Conservation (phyloP, 805 yeast species). For the Metschnikowia bowlesiae region DNA sequence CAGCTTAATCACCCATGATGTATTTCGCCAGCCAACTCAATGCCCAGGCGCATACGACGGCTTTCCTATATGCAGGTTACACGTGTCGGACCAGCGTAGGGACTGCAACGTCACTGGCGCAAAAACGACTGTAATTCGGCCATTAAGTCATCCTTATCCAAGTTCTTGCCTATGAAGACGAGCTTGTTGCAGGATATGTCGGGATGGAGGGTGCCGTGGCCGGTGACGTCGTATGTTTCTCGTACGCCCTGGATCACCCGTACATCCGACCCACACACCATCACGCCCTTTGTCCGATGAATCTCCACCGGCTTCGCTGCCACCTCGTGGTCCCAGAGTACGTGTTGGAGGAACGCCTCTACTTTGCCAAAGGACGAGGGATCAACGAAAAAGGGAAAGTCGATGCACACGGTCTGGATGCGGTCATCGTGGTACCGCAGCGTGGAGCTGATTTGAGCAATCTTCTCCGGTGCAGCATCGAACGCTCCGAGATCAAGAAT, state of each 20-base stretch:
- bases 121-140: constrained; percentile 22
- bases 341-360: constrained; percentile 60
- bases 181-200: constrained; percentile 48
- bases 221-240: constrained; percentile 80
- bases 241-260: constrained; percentile 87
- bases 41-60: too few species aligned
- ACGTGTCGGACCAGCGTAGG: too few species aligned
- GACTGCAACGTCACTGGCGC: neutral
- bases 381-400: constrained; percentile 43
- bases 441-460: constrained; percentile 13
- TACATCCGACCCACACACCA: constrained; percentile 40
- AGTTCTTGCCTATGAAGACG: constrained; percentile 71
- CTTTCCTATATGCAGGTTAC: too few species aligned
- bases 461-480: constrained; percentile 33
- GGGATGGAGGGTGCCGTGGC: constrained; percentile 34
- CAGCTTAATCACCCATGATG: too few species aligned
- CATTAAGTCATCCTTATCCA: constrained; percentile 35
- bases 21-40: too few species aligned
- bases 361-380: constrained; percentile 40
- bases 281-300: constrained; percentile 77
- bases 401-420: constrained; percentile 30
- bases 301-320: constrained; percentile 53
- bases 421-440: constrained; percentile 36
- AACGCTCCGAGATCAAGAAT: constrained; percentile 80
- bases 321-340: constrained; percentile 67